These are phyloP conservation scores for Pseudomonodictys pantanalensis DNA, from an alignment of 495 filamentous ascomycete species.

Conservation along the genomic window DNA sequence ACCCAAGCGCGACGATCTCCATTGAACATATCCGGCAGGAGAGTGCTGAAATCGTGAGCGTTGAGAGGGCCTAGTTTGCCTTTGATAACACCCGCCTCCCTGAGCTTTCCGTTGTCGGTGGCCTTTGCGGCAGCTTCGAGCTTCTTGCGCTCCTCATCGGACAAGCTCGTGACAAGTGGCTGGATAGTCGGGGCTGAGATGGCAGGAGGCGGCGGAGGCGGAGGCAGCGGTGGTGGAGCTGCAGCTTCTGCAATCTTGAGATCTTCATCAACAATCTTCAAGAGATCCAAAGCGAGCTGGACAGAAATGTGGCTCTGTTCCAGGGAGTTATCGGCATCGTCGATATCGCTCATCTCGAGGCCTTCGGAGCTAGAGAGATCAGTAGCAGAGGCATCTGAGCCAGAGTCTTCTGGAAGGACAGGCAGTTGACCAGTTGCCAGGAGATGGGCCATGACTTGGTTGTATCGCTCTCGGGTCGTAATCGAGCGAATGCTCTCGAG, in stretches of 20 bases:
- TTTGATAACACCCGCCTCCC: neutral
- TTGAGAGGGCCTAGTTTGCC: conserved; percentile 51
- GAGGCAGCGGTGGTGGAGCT: neutral
- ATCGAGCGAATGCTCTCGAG: too few relatives aligned
- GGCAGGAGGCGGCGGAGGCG: neutral
- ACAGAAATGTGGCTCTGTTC: too few relatives aligned
- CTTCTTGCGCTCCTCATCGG: neutral
- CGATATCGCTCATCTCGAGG: too few relatives aligned
- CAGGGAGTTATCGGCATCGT: too few relatives aligned
- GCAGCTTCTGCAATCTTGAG: neutral
- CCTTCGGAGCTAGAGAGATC: too few relatives aligned
- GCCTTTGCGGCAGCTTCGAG: neutral
- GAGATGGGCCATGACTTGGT: too few relatives aligned
- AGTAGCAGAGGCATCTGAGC: too few relatives aligned
- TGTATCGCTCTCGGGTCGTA: too few relatives aligned
- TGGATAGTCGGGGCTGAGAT: neutral
- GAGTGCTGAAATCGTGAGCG: conserved; percentile 59
- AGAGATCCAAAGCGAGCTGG: neutral
- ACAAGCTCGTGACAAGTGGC: neutral
- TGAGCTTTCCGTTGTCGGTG: neutral
- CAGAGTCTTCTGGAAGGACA: too few relatives aligned
- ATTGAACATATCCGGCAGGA: conserved; percentile 44
- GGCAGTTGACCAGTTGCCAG: too few relatives aligned
- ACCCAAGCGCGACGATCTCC: conserved; percentile 56
- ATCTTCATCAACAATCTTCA: neutral